Percentiles rank a stretch among this genome's conserved stretches.
Evolutionary conservation across 1,139 yeast genomes (phyloP).

Genomic region (Hemisphaericaspora subhashii): DNA sequence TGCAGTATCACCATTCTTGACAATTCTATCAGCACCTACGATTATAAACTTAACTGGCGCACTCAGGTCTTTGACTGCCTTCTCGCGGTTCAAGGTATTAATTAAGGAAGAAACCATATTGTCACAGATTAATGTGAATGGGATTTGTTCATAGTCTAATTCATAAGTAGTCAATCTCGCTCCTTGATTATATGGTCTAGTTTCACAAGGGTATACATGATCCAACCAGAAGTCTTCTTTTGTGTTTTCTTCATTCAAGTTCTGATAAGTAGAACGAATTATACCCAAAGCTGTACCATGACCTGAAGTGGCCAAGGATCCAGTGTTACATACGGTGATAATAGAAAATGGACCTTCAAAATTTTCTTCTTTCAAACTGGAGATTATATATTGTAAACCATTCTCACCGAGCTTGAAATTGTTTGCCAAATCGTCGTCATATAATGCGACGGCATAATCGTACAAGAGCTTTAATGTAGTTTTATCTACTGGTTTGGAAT

Average conservation of each 20-base stretch:
- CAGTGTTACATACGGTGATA: conserved; percentile 82
- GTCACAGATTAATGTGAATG: conserved; percentile 86
- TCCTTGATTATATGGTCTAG: conserved; percentile 96
- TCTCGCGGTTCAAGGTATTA: conserved; percentile 25
- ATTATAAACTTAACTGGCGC: conserved; percentile 81
- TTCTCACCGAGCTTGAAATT: conserved; percentile 76
- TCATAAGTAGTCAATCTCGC: conserved; percentile 92
- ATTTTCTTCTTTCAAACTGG: conserved; percentile 44
- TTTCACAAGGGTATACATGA: conserved; percentile 86
- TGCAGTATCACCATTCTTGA: conserved; percentile 90
- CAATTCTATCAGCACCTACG: conserved; percentile 98
- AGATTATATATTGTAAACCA: conserved; percentile 70
- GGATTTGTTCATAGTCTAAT: conserved; percentile 78
- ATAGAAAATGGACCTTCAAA: conserved; percentile 73
- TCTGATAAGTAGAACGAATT: conserved; percentile 65
- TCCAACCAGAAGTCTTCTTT: conserved; percentile 46
- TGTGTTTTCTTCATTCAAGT: conserved; percentile 28
- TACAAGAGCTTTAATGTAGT: conserved; percentile 40
- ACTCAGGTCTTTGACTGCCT: conserved; percentile 17
- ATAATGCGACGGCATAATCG: conserved; percentile 57
- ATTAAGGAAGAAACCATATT: conserved; percentile 86
- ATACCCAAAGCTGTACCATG: conserved; percentile 97
- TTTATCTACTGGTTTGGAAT: conserved; percentile 19
- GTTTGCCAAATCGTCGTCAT: conserved; percentile 73
- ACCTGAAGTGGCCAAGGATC: conserved; percentile 94